phyloP scores from a whole-genome alignment of 305 asterid genomes.

The Salvia sclarea region DNA sequence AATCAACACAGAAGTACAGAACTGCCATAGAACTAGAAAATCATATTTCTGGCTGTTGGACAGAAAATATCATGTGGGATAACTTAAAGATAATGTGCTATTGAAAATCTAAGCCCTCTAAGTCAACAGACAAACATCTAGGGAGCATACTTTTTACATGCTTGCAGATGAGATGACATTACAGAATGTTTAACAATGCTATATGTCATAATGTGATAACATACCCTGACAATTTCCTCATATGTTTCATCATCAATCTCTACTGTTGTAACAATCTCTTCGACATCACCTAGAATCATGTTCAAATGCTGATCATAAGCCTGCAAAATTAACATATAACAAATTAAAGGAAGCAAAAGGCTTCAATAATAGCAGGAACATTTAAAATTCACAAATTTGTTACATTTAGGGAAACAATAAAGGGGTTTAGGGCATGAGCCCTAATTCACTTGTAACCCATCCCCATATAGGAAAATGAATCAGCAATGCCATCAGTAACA shows the following conservation, averaged over 20 bases:
- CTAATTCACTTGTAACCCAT: neutral
- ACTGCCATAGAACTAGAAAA: neutral
- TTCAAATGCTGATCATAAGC: constrained; percentile 98
- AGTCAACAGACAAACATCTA: neutral
- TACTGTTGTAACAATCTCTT: constrained; percentile 84
- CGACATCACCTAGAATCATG: constrained; percentile 96
- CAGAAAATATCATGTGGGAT: neutral
- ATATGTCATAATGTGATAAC: constrained; percentile 16
- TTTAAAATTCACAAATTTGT: neutral
- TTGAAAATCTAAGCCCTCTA: constrained; percentile 9
- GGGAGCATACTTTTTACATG: constrained; percentile 4
- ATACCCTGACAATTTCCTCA: constrained; percentile 94
- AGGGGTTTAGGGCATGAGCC: neutral
- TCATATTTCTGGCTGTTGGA: neutral
- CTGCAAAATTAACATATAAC: constrained; percentile 43
- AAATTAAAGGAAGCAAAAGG: neutral
- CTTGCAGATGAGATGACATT: constrained; percentile 13
- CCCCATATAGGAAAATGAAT: neutral
- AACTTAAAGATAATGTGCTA: neutral
- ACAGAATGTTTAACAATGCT: neutral
- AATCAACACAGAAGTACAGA: neutral
- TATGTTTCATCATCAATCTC: constrained; percentile 97
- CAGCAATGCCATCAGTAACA: neutral
- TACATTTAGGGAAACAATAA: neutral
- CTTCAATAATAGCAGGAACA: constrained; percentile 10